Evolutionary conservation across 805 yeast genomes (phyloP), one percentile per base, ranked within the genome.

Genomic region (Saturnispora serradocipensis): DNA sequence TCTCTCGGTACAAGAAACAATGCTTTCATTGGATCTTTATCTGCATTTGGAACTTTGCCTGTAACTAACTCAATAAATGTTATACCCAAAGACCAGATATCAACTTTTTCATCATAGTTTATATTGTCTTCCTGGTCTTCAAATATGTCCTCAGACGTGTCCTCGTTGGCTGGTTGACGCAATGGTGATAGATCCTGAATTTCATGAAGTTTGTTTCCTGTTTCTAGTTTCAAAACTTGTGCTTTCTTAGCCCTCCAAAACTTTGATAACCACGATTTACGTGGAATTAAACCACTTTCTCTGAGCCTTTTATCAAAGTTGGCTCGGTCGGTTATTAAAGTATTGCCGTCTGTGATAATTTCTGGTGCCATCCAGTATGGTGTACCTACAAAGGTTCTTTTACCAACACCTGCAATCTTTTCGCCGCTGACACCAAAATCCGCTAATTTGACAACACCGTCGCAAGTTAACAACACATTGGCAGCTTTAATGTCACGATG

Each of bases 401-500:
- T 54, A 47, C 81, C 73, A n/a, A 77, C 70, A 51, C 78, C 69
- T 56, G 76, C 81, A 2, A 80, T 72, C 11, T 67, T 73, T 58
- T 83, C 84, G 0, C 97, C 87, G 2, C 97, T 95, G 9, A 91
- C 97, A 1, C 99, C 99, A 67, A 91, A 91, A 67, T 91, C 99
- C 2, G 97, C 97, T 47, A 91, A 75, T 60, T 91, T 93, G 13
- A 89, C 91, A 7, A 76, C 81, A 4, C 93, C 88, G 5, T 74
- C 67, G 2, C 75, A 76, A n/a, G 88, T 82, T 16, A 90, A 65
- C 36, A 91, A 69, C 28, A 91, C 81, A 64, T 91, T 91, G 0
- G 97, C 98, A 1, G 97, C 95, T 64, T 90, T 91, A 50, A 91
- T 86, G 65, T 91, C 98, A 55, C 99, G 70, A 64, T 91, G 99